A percentile compares a stretch with the other conserved stretches of the same genome.
Evolutionary conservation across 1,139 yeast species (phyloP).

Genomic region (Hyphopichia wangnamkhiaoensis): DNA sequence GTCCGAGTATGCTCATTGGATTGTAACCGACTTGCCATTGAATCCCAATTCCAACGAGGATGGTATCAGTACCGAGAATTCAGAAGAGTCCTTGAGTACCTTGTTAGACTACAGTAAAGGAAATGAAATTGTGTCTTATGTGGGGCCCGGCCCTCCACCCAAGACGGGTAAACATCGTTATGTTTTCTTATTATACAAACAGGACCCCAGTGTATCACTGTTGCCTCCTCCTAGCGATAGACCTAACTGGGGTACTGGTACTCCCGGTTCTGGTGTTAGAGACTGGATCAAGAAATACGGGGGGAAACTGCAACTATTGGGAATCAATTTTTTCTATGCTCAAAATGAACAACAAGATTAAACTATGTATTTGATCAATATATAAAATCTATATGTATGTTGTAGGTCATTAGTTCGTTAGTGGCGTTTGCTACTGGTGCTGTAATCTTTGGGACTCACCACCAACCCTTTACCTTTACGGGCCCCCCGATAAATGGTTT

Average conservation of each 20-base stretch:
- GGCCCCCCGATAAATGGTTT: slow-evolving; percentile 89
- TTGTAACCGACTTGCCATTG: slow-evolving; percentile 63
- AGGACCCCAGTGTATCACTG: slow-evolving; percentile 40
- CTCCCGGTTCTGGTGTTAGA: slow-evolving; percentile 72
- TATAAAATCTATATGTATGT: neutral
- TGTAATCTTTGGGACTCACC: slow-evolving; percentile 73
- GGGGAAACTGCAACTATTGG: slow-evolving; percentile 60
- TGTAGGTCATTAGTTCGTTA: neutral
- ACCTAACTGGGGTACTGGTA: slow-evolving; percentile 83
- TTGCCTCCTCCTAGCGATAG: slow-evolving; percentile 55
- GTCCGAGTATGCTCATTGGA: slow-evolving; percentile 85
- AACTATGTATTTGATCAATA: neutral
- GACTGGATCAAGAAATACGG: slow-evolving; percentile 70
- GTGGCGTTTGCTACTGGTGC: slow-evolving; percentile 16
- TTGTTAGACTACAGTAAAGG: slow-evolving; percentile 41
- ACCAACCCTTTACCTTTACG: slow-evolving; percentile 91
- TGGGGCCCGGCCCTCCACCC: slow-evolving; percentile 85
- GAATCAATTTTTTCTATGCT: slow-evolving; percentile 79
- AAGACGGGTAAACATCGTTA: slow-evolving; percentile 83
- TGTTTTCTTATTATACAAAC: slow-evolving; percentile 73
- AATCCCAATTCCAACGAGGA: slow-evolving; percentile 22
- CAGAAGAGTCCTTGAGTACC: slow-evolving; percentile 34
- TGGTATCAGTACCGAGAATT: slow-evolving; percentile 16
- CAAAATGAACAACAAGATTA: slow-evolving; percentile 52
- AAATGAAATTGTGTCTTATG: slow-evolving; percentile 44